Percentiles rank a stretch among this genome's conserved stretches.
phyloP scores from a whole-genome alignment of 1,284 basidiomycete genomes.

The Peniophora sp. region DNA sequence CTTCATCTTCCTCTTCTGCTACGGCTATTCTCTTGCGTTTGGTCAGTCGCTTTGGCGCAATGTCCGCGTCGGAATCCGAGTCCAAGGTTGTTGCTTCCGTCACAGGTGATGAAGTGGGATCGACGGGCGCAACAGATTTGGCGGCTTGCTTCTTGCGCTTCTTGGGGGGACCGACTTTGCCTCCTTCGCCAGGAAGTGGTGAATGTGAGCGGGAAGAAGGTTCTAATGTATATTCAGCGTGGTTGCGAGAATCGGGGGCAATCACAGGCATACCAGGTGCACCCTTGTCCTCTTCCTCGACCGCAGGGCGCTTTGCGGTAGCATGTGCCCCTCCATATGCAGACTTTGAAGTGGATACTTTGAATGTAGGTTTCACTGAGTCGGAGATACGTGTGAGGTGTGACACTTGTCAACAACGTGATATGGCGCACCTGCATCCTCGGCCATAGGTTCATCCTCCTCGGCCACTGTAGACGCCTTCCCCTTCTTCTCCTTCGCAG shows the following conservation, averaged over 20 bases:
- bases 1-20: slow-evolving; percentile 23
- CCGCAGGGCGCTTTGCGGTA: slow-evolving; percentile 8
- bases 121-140: neutral
- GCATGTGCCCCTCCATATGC: neutral
- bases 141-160: neutral
- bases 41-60: slow-evolving; percentile 21
- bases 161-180: neutral
- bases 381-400: too few relatives aligned
- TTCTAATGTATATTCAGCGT: neutral
- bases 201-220: neutral
- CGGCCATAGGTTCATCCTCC: neutral
- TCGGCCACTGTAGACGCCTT: neutral
- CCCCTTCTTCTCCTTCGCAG: slow-evolving; percentile 4
- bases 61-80: neutral
- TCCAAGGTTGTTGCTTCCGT: neutral
- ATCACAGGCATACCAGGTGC: neutral
- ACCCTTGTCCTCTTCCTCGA: slow-evolving; percentile 14
- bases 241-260: neutral
- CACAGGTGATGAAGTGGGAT: neutral
- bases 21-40: slow-evolving; percentile 20
- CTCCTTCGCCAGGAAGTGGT: neutral
- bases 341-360: too few relatives aligned
- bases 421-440: slow-evolving; percentile 8
- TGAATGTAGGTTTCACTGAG: too few relatives aligned
- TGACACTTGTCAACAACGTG: too few relatives aligned